Base-by-base conservation (phyloP, 2,329 filamentous ascomycete genomes). In the Neophaeococcomyces mojaviensis region DNA sequence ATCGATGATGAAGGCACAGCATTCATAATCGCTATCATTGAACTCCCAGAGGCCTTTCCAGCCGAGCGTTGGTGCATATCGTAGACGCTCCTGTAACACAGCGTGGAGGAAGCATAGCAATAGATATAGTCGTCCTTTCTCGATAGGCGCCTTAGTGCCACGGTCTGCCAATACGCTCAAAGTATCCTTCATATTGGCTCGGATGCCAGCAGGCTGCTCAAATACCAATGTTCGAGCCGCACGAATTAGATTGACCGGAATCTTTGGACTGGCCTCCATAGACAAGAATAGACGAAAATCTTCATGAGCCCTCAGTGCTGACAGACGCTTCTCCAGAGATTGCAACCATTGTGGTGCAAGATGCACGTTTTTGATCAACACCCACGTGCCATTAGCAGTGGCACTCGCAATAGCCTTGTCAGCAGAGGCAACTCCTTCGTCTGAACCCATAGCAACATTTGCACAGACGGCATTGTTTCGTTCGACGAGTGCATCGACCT, bases 11-110 rank as follows among this genome's bases (percentile, higher is more conserved):
- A 87, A 92, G 45, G 88, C 87, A 37, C 86, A 95, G 69, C 92
- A 98, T 76, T 98, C 90, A 67, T 97, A 97, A 86, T 98, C 92
- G 58, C 89, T 94, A 67, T 98, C 94, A 63, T 98, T 98, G 67
- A 98, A 98, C 68, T 98, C 94, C 92, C 94, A 98, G 76, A 96
- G 95, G 44, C 88, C 88, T 72, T 94, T 96, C 92, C 92, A 98
- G 50, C 92, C 92, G 46, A 98, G 73, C 47, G 78, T 90, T 1
- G 92, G 94, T 19, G 90, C 89, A 64, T 98, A 98, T 52, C 92
- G 84, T 52, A 98, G 73, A 57, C 94, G 78, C 66, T 98, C 92
- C 65, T 98, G 92, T 9, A 96, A 82, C 31, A 98, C 89, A 5
- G 92, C 94, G 63, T 98, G 92, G 58, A 98, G 64, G 77, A 98